phyloP scores from a whole-genome alignment of 2,329 filamentous ascomycete species.

The Fusarium papillatum region DNA sequence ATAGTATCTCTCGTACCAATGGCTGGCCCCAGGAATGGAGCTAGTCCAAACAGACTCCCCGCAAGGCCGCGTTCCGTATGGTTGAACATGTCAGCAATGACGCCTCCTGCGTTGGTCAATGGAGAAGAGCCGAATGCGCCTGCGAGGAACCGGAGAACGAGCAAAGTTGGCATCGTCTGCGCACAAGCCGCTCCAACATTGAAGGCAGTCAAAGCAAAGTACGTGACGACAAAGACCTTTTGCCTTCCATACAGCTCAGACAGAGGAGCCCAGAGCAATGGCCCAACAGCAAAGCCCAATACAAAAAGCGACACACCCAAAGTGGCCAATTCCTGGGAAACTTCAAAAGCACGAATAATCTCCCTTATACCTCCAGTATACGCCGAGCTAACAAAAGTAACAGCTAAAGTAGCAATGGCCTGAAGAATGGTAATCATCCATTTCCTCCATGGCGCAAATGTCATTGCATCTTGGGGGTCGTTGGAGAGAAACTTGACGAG shows the following conservation, averaged over 20 bases:
- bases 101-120: conserved; percentile 56
- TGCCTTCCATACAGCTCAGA: conserved; percentile 74
- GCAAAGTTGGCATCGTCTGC: conserved; percentile 67
- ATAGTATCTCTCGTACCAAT: not conserved
- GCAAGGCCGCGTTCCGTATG: conserved; percentile 64
- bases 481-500: conserved; percentile 77
- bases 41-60: conserved; percentile 67
- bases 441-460: conserved; percentile 67
- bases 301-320: conserved; percentile 76
- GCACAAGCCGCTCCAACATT: conserved; percentile 70
- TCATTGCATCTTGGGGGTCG: conserved; percentile 76
- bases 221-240: conserved; percentile 69
- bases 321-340: conserved; percentile 66
- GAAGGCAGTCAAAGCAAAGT: conserved; percentile 69
- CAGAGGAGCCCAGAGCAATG: conserved; percentile 75
- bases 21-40: conserved; percentile 49
- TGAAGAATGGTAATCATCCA: conserved; percentile 69
- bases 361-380: conserved; percentile 69
- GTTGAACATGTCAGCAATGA: conserved; percentile 69
- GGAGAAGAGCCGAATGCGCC: conserved; percentile 66
- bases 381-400: conserved; percentile 77
- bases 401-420: conserved; percentile 75
- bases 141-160: conserved; percentile 74
- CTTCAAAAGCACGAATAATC: conserved; percentile 66
- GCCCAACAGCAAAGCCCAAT: conserved; percentile 71